Base-by-base conservation (phyloP, 2,329 filamentous ascomycete genomes). In the Penicillium psychrosexuale region DNA sequence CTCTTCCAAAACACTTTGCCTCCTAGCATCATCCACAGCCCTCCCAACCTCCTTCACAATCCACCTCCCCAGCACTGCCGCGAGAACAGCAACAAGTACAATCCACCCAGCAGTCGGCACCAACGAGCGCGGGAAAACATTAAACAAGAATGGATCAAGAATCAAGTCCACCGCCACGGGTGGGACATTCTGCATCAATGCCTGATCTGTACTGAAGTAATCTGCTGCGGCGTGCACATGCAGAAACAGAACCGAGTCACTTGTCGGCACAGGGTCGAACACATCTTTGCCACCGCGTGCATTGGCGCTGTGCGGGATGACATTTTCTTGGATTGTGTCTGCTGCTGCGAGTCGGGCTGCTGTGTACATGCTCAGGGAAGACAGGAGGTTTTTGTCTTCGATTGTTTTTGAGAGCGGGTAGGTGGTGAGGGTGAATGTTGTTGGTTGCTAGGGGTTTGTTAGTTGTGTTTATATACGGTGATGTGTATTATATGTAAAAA, bases 141-240 rank as follows among this genome's bases (percentile, higher is more conserved):
- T 94, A 66, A 87, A 75, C 38, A 95, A 57, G 68, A 87, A 97
- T 0, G 91, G 91, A 72, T 97, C 94, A 24, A 99, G 83, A 65
- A 97, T 86, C 53, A 88, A 75, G 65, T 99, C 93, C 48, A 88
- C 88, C 50, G 85, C 77, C 4, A 97, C 91, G 0, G 85, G 83
- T 2, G 87, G 86, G 13, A 90, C 88, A 58, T 80, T 67, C 46
- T 78, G 74, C 93, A 97, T 97, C 66, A 96, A 81, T 1, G 81
- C 81, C 58, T 78, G 74, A 69, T 96, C 82, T 55, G 84, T 80
- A 11, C 89, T 88, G 73, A 89, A 95, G 77, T 93, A 99, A 66
- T 95, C 90, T 44, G 94, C 91, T 19, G 87, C 84, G 13, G 91
- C 84, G 59, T 82, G 80, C 49, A 97, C 78, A 59, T 84, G 87